These are phyloP conservation scores for Spathaspora sp. DNA, from an alignment of 805 yeast genomes.

Conservation along the genomic window DNA sequence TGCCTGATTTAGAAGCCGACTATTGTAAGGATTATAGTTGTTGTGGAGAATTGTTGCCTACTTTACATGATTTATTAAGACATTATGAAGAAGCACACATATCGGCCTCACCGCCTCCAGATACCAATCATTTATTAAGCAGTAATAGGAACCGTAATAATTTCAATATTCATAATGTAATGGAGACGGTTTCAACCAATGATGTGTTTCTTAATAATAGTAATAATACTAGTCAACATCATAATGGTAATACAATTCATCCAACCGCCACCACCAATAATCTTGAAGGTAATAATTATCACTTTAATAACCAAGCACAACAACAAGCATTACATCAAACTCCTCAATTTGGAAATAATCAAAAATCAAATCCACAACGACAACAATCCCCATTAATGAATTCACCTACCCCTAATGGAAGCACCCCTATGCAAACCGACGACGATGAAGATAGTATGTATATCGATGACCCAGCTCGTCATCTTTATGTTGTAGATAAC, in stretches of 20 bases:
- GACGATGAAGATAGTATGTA: slow-evolving; percentile 71
- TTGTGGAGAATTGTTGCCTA: slow-evolving; percentile 90
- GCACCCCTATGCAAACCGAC: slow-evolving; percentile 31
- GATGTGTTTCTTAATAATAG: slow-evolving; percentile 72
- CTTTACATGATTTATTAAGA: slow-evolving; percentile 85
- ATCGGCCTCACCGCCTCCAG: slow-evolving; percentile 46
- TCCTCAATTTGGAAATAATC: slow-evolving; percentile 14
- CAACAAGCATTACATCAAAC: slow-evolving; percentile 15
- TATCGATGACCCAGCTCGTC: slow-evolving; percentile 96
- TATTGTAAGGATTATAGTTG: slow-evolving; percentile 96
- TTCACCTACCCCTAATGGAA: slow-evolving; percentile 12
- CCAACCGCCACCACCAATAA: slow-evolving; percentile 5
- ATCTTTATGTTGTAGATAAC: slow-evolving; percentile 85
- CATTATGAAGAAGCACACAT: slow-evolving; percentile 98
- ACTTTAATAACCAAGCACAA: slow-evolving; percentile 7
- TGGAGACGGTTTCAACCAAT: slow-evolving; percentile 89
- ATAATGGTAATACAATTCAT: slow-evolving; percentile 9
- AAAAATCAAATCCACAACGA: slow-evolving; percentile 14
- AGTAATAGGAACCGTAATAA: slow-evolving; percentile 30
- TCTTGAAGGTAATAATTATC: slow-evolving; percentile 5
- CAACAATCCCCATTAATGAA: slow-evolving; percentile 14
- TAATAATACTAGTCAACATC: slow-evolving; percentile 17
- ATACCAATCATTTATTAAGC: slow-evolving; percentile 26
- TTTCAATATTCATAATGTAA: slow-evolving; percentile 50
- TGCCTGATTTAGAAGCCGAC: slow-evolving; percentile 91